Evolutionary conservation across 1,284 basidiomycete species (phyloP), one percentile per base, ranked within the genome.

Genomic region (Xanthoconium separans): DNA sequence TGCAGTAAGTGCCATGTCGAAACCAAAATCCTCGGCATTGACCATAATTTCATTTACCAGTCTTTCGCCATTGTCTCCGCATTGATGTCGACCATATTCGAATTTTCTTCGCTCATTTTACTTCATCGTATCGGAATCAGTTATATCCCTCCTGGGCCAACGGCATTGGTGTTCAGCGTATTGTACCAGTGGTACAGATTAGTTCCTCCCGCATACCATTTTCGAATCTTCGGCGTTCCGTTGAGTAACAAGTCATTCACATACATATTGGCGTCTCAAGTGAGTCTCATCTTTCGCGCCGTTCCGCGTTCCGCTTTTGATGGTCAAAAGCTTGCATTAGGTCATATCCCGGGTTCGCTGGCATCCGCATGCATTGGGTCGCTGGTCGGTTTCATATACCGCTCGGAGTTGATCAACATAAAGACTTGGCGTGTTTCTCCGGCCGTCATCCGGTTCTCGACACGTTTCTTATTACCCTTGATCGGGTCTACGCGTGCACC

Each of bases 161-260:
- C 83, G 36, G 78, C 87, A 2, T 65, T 93, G 6, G 65, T 90
- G 12, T 89, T 87, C 76, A 83, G 82, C 63, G 81, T 93, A 44
- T 63, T 94, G 44, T 95, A 91, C 71, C 93, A 94, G 65, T 89
- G 89, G 70, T 81, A 82, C 52, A 78, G 90, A 49, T 79, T 91
- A 39, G 83, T 93, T 1, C 93, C 93, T 0, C 73, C 84, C 0
- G 77, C 84, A 5, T 95, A 95, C 71, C 77, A 77, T 43, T 91
- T 90, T 71, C 78, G 81, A 30, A 76, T 94, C 22, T 87, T 92
- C 57, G 89, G 89, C 6, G 58, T 93, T n/a, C 73, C 82, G 10
- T 71, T 93, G 57, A 86, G 78, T 56, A 90, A 88, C 77, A 94
- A 95, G 69, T 77, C 80, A 36, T 83, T 88, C 64, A 75, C 76